Conservation (phyloP, 495 filamentous ascomycete genomes). For the Podospora sp. region DNA sequence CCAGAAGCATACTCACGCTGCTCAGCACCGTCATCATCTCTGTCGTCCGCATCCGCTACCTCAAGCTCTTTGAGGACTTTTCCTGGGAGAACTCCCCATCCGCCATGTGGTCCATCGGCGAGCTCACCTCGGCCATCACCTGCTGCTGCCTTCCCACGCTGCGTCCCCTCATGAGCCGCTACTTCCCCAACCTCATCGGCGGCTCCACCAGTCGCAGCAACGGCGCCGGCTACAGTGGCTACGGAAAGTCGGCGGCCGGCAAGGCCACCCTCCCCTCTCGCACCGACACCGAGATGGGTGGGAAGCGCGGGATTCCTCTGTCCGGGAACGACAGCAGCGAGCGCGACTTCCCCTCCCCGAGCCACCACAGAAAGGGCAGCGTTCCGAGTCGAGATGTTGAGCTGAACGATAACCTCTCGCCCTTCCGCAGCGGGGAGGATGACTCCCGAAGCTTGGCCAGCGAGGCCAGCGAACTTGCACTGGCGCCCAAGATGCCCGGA, state of each 20-base stretch:
- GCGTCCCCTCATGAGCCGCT: slow-evolving; percentile 45
- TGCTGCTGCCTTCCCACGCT: slow-evolving; percentile 55
- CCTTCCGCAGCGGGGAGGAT: background rate
- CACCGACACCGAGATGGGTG: background rate
- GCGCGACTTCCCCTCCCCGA: no score
- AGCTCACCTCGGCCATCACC: slow-evolving; percentile 57
- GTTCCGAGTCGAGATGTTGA: background rate
- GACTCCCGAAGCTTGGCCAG: slow-evolving; percentile 2
- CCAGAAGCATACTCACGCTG: background rate
- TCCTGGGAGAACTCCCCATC: slow-evolving; percentile 55
- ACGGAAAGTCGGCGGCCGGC: background rate
- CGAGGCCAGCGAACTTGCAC: background rate
- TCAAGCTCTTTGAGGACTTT: slow-evolving; percentile 44
- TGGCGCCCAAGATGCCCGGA: background rate
- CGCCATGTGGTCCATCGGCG: slow-evolving; percentile 57
- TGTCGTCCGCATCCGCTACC: slow-evolving; percentile 51
- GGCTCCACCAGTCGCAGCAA: slow-evolving; percentile 4
- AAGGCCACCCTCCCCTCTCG: background rate
- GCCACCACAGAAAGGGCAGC: no score
- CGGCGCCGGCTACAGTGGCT: background rate
- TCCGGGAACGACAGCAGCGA: slow-evolving; percentile 10
- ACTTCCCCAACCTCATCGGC: slow-evolving; percentile 31
- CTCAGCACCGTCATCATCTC: slow-evolving; percentile 52
- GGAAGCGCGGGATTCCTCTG: background rate
- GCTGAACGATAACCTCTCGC: background rate